A percentile compares a stretch with the other conserved stretches of the same genome.
Evolutionary conservation across 2,329 filamentous ascomycete genomes (phyloP).

Genomic region (Colletotrichum abscissum): DNA sequence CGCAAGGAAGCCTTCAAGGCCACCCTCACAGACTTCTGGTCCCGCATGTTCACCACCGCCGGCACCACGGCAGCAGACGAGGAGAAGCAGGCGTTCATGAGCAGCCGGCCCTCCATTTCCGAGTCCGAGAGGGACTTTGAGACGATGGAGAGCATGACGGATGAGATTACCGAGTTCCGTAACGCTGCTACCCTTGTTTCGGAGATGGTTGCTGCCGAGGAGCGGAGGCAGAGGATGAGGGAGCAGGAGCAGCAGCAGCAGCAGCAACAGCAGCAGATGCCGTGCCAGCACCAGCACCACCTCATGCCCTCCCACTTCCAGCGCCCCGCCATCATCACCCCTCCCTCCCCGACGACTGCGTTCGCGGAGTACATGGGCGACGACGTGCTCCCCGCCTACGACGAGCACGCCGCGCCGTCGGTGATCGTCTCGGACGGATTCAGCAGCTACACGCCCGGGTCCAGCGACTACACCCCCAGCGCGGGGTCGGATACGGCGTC

Average conservation of each 20-base stretch:
- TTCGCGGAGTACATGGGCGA: slow-evolving; percentile 44
- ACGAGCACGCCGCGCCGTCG: slow-evolving; percentile 46
- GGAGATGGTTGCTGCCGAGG: slow-evolving; percentile 57
- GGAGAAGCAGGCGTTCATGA: slow-evolving; percentile 51
- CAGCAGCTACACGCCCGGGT: slow-evolving; percentile 50
- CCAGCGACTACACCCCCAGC: slow-evolving; percentile 40
- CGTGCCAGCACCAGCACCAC: not conserved
- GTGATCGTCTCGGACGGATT: slow-evolving; percentile 56
- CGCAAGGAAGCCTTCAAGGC: slow-evolving; percentile 39
- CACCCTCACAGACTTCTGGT: slow-evolving; percentile 40
- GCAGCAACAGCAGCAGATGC: slow-evolving; percentile 36
- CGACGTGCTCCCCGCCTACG: slow-evolving; percentile 56
- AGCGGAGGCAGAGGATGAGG: slow-evolving; percentile 40
- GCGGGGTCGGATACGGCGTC: slow-evolving; percentile 30
- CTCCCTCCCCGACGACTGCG: slow-evolving; percentile 43
- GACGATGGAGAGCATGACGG: slow-evolving; percentile 53
- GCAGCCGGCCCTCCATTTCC: slow-evolving; percentile 35
- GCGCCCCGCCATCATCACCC: slow-evolving; percentile 17
- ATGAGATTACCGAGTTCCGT: slow-evolving; percentile 61
- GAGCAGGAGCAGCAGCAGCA: slow-evolving; percentile 38
- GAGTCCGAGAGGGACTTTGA: slow-evolving; percentile 19
- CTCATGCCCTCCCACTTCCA: slow-evolving; percentile 32
- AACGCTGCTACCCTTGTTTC: slow-evolving; percentile 58
- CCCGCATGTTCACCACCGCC: slow-evolving; percentile 44
- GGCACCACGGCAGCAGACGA: slow-evolving; percentile 45